Percentiles rank a stretch among this genome's conserved stretches.
phyloP scores from a whole-genome alignment of 805 yeast species.

The Sugiyamaella lignohabitans region DNA sequence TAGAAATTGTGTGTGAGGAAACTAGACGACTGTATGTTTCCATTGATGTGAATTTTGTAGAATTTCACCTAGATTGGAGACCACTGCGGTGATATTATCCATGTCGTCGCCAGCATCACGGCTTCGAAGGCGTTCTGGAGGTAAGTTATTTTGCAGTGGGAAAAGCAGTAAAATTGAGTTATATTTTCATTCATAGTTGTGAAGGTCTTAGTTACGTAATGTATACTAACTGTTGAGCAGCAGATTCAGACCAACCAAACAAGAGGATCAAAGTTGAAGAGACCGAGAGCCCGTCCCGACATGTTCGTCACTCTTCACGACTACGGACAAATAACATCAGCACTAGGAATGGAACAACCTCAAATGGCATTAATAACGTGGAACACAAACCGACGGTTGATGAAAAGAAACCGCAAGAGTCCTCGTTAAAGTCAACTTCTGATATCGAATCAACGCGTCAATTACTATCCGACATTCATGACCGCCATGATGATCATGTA shows the following conservation, averaged over 20 bases:
- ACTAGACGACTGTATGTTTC: background rate
- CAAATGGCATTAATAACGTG: too few species aligned
- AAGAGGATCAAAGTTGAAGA: background rate
- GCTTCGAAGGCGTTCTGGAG: slow-evolving; percentile 10
- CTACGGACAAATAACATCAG: too few species aligned
- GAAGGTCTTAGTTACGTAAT: background rate
- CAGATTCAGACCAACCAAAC: background rate
- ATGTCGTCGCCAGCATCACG: slow-evolving; percentile 5
- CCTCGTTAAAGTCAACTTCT: background rate
- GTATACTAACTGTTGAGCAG: background rate
- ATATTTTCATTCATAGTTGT: too few species aligned
- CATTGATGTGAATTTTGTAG: slow-evolving; percentile 4
- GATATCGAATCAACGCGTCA: background rate
- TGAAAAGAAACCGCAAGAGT: too few species aligned
- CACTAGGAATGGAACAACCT: too few species aligned
- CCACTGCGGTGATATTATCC: slow-evolving; percentile 1
- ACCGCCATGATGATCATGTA: slow-evolving; percentile 32
- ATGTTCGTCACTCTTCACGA: background rate
- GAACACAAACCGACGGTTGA: too few species aligned
- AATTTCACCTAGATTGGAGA: background rate
- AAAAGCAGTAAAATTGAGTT: background rate
- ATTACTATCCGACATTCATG: slow-evolving; percentile 19
- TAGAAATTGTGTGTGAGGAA: slow-evolving; percentile 4
- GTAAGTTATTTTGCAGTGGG: background rate
- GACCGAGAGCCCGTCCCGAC: background rate